Evolutionary conservation across 306 rosid genomes (phyloP).

Genomic region (Vigna mungo): DNA sequence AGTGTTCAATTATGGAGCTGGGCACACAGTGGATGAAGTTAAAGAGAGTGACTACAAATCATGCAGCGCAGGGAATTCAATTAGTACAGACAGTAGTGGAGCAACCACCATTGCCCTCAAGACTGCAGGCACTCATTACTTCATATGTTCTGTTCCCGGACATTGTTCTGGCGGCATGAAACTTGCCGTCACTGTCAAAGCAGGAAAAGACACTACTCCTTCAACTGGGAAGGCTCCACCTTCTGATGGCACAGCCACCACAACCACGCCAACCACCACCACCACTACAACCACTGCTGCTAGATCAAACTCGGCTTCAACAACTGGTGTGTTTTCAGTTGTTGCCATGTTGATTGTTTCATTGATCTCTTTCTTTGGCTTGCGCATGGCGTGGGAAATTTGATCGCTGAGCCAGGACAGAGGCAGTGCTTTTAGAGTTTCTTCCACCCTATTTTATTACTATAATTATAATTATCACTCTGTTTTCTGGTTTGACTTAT

Average conservation of each 20-base stretch:
- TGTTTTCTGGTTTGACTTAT: slow-evolving; percentile 20
- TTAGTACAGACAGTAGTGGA: slow-evolving; percentile 74
- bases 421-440: slow-evolving; percentile 76
- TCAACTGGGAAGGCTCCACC: slow-evolving; percentile 45
- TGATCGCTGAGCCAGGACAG: slow-evolving; percentile 60
- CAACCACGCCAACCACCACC: slow-evolving; percentile 52
- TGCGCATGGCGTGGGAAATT: slow-evolving; percentile 36
- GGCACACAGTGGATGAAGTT: slow-evolving; percentile 92
- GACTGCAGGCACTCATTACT: slow-evolving; percentile 77
- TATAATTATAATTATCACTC: background rate
- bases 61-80: slow-evolving; percentile 67
- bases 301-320: slow-evolving; percentile 49
- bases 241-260: slow-evolving; percentile 49
- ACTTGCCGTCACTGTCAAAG: slow-evolving; percentile 67
- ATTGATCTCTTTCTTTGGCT: slow-evolving; percentile 43
- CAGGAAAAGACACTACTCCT: slow-evolving; percentile 49
- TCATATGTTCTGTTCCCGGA: slow-evolving; percentile 63
- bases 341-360: slow-evolving; percentile 44
- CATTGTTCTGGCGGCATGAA: slow-evolving; percentile 93
- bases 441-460: slow-evolving; percentile 14
- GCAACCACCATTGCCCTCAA: slow-evolving; percentile 74
- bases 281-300: slow-evolving; percentile 46
- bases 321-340: slow-evolving; percentile 42
- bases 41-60: slow-evolving; percentile 70
- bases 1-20: slow-evolving; percentile 83